Evolutionary conservation across 2,329 filamentous ascomycete species (phyloP), one percentile per base, ranked within the genome.

Genomic region (Fusarium torulosum): DNA sequence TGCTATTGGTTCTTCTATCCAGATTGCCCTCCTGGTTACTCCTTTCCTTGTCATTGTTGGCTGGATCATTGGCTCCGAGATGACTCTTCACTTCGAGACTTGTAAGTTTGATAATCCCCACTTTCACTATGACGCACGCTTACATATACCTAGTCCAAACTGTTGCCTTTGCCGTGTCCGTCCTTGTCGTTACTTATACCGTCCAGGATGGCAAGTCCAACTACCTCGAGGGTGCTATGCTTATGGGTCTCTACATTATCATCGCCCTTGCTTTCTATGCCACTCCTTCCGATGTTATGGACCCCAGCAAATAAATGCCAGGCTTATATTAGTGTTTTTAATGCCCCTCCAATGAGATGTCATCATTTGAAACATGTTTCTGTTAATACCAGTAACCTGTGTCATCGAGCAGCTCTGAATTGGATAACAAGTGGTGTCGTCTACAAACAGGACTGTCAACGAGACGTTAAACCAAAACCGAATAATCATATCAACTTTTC

Each of bases 181-280:
- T 92, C 3, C 79, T 94, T 41, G 90, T 94, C 31, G 91, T 93
- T 33, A 92, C 87, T 57, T 94, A 88, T 78, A 91, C 86, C 4
- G 90, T 94, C 42, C 90, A 92, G 75, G 92, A 95, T 74, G 92
- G 92, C 73, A 92, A 91, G 78, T 92, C 89, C 15, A 96, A 95
- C 78, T 95, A 95, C 71, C 86, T 95, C 21, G 92, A 95, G 77
- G 92, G 92, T 43, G 90, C 90, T 46, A 91, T 95, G 87, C 74
- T 81, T 45, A 73, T 82, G 57, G 80, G 79, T 49, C 79, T 89
- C 17, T 89, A 88, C 73, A 72, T 84, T 46, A 88, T 89, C 70
- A 88, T 89, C 62, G 86, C 86, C 6, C 77, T 88, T 33, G 86
- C 86, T 17, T 88, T 88, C 73, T 88, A 84, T 71, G 85, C 84